These are phyloP conservation scores for Neolentinus lepideus DNA, from an alignment of 1,284 basidiomycete species.

Conservation along the genomic window DNA sequence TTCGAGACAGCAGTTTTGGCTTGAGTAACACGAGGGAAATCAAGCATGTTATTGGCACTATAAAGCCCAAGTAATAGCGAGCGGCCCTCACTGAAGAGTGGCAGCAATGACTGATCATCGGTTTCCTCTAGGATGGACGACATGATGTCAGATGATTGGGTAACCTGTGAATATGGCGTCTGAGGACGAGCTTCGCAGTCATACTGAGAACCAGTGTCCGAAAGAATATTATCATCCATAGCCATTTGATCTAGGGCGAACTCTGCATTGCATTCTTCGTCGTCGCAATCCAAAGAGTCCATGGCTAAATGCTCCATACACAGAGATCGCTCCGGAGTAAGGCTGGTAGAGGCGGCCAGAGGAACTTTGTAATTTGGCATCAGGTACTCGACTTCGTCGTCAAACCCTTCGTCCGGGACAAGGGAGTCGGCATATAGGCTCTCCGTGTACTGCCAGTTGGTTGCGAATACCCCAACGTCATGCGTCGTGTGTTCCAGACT, in stretches of 20 bases:
- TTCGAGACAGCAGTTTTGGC: conserved; percentile 15
- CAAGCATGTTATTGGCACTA: conserved; percentile 5
- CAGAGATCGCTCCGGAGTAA: too few relatives aligned
- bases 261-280: background rate
- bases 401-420: background rate
- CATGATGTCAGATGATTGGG: background rate
- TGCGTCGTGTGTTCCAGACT: background rate
- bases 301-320: background rate
- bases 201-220: background rate
- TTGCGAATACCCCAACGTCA: background rate
- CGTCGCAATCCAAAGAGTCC: too few relatives aligned
- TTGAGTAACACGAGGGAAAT: conserved; percentile 4
- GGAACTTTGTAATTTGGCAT: background rate
- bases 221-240: background rate
- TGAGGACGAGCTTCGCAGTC: background rate
- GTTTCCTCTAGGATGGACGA: background rate
- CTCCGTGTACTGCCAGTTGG: background rate
- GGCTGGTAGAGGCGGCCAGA: too few relatives aligned
- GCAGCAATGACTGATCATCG: background rate
- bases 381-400: background rate
- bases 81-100: conserved; percentile 38
- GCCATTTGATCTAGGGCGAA: background rate
- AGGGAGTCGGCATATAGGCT: background rate
- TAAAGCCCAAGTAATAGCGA: conserved; percentile 19
- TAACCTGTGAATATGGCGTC: background rate